A percentile compares a stretch with the other conserved stretches of the same genome.
phyloP scores from a whole-genome alignment of 2,329 filamentous ascomycete genomes.

The Fusarium denticulatum region DNA sequence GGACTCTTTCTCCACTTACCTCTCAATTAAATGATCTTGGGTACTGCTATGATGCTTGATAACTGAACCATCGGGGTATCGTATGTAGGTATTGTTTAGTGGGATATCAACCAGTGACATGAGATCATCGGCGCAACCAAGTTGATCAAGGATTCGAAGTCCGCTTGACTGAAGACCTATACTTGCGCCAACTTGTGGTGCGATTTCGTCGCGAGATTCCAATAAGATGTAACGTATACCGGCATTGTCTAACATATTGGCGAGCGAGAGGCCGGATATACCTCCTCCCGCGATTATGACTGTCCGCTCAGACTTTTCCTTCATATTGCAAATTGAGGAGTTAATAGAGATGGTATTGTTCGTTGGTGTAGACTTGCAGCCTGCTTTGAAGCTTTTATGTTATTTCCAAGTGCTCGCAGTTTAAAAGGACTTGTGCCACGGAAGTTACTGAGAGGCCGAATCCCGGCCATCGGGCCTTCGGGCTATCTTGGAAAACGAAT shows the following conservation, averaged over 20 bases:
- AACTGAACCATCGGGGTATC: background rate
- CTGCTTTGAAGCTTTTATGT: background rate
- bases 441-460: background rate
- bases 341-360: fast-evolving
- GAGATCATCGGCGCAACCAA: background rate
- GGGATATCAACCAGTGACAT: background rate
- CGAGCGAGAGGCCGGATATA: slow-evolving; percentile 15
- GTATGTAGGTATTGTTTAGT: background rate
- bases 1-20: background rate
- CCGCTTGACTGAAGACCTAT: slow-evolving; percentile 58
- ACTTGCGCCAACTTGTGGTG: slow-evolving; percentile 58
- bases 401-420: background rate
- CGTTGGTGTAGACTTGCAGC: background rate
- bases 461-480: background rate
- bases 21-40: background rate
- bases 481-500: background rate
- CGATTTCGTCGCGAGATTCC: slow-evolving; percentile 54
- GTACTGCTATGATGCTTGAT: background rate
- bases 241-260: slow-evolving; percentile 16
- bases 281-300: slow-evolving; percentile 22
- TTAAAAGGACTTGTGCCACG: background rate
- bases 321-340: background rate
- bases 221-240: slow-evolving; percentile 60
- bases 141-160: slow-evolving; percentile 59
- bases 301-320: background rate